phyloP scores from a whole-genome alignment of 305 asterid genomes.

The Striga hermonthica region DNA sequence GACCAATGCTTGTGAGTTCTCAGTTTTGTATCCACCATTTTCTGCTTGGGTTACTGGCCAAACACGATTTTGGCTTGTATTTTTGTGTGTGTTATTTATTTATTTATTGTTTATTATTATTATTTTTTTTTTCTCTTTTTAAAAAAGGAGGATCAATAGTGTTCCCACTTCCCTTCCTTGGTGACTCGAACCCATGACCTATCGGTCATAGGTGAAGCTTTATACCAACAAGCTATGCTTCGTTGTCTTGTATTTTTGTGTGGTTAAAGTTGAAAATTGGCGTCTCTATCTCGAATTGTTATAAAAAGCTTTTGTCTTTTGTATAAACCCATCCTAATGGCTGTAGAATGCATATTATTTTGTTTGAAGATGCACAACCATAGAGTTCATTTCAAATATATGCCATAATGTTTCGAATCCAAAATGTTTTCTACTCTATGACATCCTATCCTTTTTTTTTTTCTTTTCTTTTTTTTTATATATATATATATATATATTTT shows the following conservation, averaged over 20 bases:
- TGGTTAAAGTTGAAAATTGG: conserved; percentile 3
- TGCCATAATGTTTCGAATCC: background rate
- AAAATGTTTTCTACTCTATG: conserved; percentile 4
- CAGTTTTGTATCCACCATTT: conserved; percentile 30
- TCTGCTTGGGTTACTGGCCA: conserved; percentile 17
- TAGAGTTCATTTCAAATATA: background rate
- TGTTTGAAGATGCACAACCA: conserved; percentile 10
- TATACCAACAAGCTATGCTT: too few species aligned
- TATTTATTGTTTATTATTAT: too few species aligned
- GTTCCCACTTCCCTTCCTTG: too few species aligned
- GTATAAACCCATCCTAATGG: conserved; percentile 3
- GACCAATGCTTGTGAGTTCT: conserved; percentile 87
- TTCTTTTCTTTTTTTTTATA: too few species aligned
- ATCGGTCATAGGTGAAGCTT: too few species aligned
- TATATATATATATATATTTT: background rate
- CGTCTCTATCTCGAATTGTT: conserved; percentile 16
- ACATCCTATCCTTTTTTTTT: conserved; percentile 7
- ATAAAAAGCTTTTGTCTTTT: conserved; percentile 9
- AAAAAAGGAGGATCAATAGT: too few species aligned
- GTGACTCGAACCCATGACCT: too few species aligned
- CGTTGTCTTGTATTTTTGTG: conserved; percentile 21
- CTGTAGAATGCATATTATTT: conserved; percentile 12
- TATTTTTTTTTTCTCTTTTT: too few species aligned
- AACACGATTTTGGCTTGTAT: conserved; percentile 25
- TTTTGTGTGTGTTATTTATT: background rate